Evolutionary conservation across 805 yeast genomes (phyloP).

Genomic region (Suhomyces vadensis): DNA sequence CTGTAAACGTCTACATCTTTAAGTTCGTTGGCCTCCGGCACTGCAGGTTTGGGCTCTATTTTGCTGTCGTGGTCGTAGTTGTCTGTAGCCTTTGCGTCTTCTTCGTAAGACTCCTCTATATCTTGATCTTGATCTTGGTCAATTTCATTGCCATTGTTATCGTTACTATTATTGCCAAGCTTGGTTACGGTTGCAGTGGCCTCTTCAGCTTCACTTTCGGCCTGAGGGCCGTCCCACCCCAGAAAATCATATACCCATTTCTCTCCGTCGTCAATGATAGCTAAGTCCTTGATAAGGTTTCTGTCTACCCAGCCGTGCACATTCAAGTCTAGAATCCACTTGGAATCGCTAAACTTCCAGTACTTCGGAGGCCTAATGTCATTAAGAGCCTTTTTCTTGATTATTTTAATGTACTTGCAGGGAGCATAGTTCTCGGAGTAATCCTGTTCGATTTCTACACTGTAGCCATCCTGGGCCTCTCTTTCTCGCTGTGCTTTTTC

Average conservation of each 20-base stretch:
- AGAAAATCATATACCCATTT: slow-evolving; percentile 80
- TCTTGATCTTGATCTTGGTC: slow-evolving; percentile 26
- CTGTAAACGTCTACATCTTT: slow-evolving; percentile 44
- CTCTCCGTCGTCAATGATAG: slow-evolving; percentile 66
- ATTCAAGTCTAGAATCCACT: slow-evolving; percentile 68
- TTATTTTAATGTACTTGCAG: slow-evolving; percentile 3
- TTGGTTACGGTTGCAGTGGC: too few relatives aligned
- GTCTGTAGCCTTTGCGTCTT: not conserved
- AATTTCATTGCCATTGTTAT: too few relatives aligned
- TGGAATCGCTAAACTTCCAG: slow-evolving; percentile 52
- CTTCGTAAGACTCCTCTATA: slow-evolving; percentile 10
- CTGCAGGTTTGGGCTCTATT: too few relatives aligned
- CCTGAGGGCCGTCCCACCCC: slow-evolving; percentile 4
- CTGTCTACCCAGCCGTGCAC: slow-evolving; percentile 64
- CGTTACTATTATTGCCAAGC: too few relatives aligned
- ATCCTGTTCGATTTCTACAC: not conserved
- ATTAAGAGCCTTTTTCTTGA: slow-evolving; percentile 23
- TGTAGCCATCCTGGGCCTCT: not conserved
- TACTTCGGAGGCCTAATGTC: slow-evolving; percentile 57
- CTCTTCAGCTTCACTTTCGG: not conserved
- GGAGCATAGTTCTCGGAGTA: not conserved
- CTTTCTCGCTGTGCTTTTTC: slow-evolving; percentile 2
- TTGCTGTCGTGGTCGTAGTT: too few relatives aligned
- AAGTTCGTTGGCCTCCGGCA: not conserved
- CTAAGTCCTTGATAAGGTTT: slow-evolving; percentile 50